Base-by-base conservation (phyloP, 176 grass and related monocot genomes). In the Avena sativa region DNA sequence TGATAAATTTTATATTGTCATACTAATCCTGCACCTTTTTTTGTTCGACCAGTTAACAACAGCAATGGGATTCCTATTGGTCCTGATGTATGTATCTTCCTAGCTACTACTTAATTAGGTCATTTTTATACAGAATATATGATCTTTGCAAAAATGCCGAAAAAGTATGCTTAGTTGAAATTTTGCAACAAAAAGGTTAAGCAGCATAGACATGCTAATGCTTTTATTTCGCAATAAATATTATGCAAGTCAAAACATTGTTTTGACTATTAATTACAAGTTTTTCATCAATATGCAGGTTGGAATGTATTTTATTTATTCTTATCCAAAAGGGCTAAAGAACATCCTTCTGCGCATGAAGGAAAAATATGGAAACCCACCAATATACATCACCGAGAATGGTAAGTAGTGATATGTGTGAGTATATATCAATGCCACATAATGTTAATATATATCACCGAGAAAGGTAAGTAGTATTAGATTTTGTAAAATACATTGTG, bases 341-440 rank as follows among this genome's bases (percentile, higher is more conserved):
- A 40, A 79, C 28, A 43, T 91, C 14, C 73, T 87, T 15, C 51
- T 74, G 63, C 34, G 57, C n/a, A 74, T 83, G 10, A 91, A 74
- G 85, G 17, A 84, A 0, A 91, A 32, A 59, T 91, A 91, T 15
- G 43, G 50, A 6, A 91, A 87, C 40, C 89, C 80, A 56, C 85
- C 73, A 0, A 8, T 91, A 11, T 79, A 79, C 66, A 87, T 91
- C 46, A 91, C 89, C 4, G 89, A 91, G 57, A 91, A 91, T 2
- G 89, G 89, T 81, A 79, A 79, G 32, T 14, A 46, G n/a, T n/a
- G 44, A 17, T 46, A 0, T 53, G 14, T 40, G 38, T 40, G 38
- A 6, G 38, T 9, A 28, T 56, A 56, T 56, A 47, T 47, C 46
- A 49, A 20, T 20, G 6, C 55, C 6, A 58, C 55, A 2, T 20